Evolutionary conservation across 768 basidiomycete genomes (phyloP), one percentile per base, ranked within the genome.

Genomic region (Boletus pseudo-olivaceus): DNA sequence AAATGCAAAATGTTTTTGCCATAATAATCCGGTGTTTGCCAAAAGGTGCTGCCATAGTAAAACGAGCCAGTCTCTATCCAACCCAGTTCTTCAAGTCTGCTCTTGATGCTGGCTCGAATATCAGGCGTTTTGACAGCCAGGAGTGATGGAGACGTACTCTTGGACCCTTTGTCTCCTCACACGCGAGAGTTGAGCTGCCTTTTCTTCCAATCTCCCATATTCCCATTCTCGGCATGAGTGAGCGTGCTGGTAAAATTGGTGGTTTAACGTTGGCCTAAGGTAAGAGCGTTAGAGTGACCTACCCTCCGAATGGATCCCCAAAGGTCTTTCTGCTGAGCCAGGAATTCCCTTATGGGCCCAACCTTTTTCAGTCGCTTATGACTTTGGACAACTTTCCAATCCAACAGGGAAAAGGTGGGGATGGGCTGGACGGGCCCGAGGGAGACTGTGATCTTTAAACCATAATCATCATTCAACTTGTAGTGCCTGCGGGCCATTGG

Each of bases 201-300:
- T 45, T 48, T n/a, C n/a, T 8, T 5, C 0, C 32, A 58, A 29
- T 26, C 17, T 27, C 11, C 0, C 3, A 23, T 1, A 2, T 11
- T 61, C 45, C 61, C 52, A 62, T 9, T 26, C 11, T 27, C 1
- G 19, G 17, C 56, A 58, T 6, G 20, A 9, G 6, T 0, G 17
- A 19, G 56, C 61, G 38, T 62, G 49, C 60, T 62, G 38, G n/a
- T 10, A 19, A 27, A 26, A 3, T n/a, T 20, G 15, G 29, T 3
- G 7, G n/a, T 26, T 39, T 17, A 23, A 42, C 2, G 14, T 19
- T 29, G 2, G 5, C 19, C 5, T 11, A 17, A 23, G 19, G 12
- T 20, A 43, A 12, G 27, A 38, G 10, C 3, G 4, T 32, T 17
- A 39, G 26, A 1, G 47, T 2, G 19, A 50, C 61, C 14, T 20